These are phyloP conservation scores for Byssothecium circinans DNA, from an alignment of 2,329 filamentous ascomycete genomes.

Conservation along the genomic window DNA sequence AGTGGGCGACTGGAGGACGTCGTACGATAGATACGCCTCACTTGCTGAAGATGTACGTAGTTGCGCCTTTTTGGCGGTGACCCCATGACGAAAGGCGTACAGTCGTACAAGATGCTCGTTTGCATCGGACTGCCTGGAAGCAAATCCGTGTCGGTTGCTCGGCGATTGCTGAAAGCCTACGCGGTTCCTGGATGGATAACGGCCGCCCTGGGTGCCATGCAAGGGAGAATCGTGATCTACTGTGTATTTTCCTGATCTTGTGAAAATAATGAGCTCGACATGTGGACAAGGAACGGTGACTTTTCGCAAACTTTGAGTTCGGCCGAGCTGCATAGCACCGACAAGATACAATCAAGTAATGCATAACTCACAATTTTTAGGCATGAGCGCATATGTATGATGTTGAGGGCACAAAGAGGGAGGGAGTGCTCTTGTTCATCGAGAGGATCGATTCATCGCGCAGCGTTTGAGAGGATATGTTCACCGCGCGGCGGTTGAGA, in stretches of 20 bases:
- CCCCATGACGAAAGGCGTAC: too few relatives aligned
- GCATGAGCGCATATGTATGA: too few relatives aligned
- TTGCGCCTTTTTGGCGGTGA: too few relatives aligned
- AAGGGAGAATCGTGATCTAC: slow-evolving; percentile 22
- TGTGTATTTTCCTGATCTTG: slow-evolving; percentile 16
- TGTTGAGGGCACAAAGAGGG: too few relatives aligned
- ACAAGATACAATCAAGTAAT: slow-evolving; percentile 8
- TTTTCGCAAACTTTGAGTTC: slow-evolving; percentile 15
- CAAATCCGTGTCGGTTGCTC: slow-evolving; percentile 13
- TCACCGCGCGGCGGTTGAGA: too few relatives aligned
- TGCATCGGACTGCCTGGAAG: background rate
- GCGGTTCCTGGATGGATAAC: slow-evolving; percentile 5
- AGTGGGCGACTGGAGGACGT: too few relatives aligned
- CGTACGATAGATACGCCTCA: too few relatives aligned
- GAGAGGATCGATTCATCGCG: too few relatives aligned
- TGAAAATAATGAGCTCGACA: slow-evolving; percentile 16
- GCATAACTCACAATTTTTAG: too few relatives aligned
- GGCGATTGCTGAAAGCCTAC: slow-evolving; percentile 1
- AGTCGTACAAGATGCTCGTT: background rate
- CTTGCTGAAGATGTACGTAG: too few relatives aligned
- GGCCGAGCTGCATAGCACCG: slow-evolving; percentile 24
- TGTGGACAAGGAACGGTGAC: slow-evolving; percentile 5
- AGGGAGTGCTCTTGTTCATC: too few relatives aligned
- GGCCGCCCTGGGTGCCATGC: slow-evolving; percentile 7
- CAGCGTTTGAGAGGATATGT: background rate